Evolutionary conservation across 768 basidiomycete genomes (phyloP), one percentile per base, ranked within the genome.

Genomic region (Mycena kentingensis): DNA sequence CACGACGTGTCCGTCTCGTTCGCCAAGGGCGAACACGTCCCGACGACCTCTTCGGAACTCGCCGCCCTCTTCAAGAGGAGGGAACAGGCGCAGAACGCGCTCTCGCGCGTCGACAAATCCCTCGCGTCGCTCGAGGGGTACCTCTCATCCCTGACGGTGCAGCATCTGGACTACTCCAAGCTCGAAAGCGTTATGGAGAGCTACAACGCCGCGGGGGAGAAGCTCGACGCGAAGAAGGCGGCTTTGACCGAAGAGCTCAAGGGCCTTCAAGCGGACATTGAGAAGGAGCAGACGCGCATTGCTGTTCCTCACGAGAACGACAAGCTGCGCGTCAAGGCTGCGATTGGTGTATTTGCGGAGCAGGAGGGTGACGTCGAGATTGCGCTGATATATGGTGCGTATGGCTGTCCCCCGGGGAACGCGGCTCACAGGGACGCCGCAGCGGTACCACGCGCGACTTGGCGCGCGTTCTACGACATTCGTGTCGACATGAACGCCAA

Each of bases 381-480:
- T 36, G 65, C 62, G 1, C 48, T 77, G 7, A 66, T 71, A 3
- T 77, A 78, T 42, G 74, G 76, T 75, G 27, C 22, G 69, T 51
- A 16, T 18, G 16, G 2, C 26, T 19, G 11, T 4, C 24, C 12
- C 22, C 15, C 5, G 3, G 1, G 15, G 1, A 19, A 29, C n/a
- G 38, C n/a, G 11, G 29, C 18, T 56, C 26, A 50, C 18, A 28
- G 21, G 25, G 41, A 15, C 46, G 11, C n/a, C 49, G 4, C 37
- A 78, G 77, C 70, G 22, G 74, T 77, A 0, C 43, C 48, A 5
- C 60, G 54, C 15, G 75, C 74, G 1, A 69, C 59, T 13, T 77
- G 77, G 75, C 61, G 49, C 22, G 72, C 74, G 0, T 60, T 60
- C 3, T 77, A 77, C 41, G 77, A 77, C 48, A 70, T 77, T 11